These are phyloP conservation scores for Stachybotrys echinatus DNA, from an alignment of 2,329 filamentous ascomycete species.

Conservation along the genomic window DNA sequence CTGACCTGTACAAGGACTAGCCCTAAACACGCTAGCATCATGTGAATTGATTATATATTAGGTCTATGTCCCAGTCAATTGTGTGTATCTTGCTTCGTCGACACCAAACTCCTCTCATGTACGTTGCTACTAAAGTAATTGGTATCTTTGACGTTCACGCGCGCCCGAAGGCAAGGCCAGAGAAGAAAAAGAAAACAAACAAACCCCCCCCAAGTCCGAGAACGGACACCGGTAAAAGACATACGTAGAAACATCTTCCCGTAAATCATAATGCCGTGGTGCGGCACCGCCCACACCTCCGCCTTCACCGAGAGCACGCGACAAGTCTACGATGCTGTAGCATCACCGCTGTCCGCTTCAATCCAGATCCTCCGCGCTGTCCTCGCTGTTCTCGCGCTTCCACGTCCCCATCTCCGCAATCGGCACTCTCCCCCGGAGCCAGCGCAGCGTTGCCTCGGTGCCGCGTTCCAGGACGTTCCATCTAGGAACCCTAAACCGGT, in stretches of 20 bases:
- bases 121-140: background rate
- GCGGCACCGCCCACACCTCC: no score
- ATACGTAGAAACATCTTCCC: no score
- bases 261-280: no score
- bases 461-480: slow-evolving; percentile 81
- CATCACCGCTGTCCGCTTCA: background rate
- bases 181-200: no score
- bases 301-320: no score
- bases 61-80: no score
- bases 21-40: no score
- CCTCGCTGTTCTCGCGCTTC: slow-evolving; percentile 40
- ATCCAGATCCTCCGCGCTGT: slow-evolving; percentile 16
- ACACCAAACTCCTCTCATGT: background rate
- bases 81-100: background rate
- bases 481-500: slow-evolving; percentile 81
- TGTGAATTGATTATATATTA: no score
- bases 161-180: background rate
- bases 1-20: no score
- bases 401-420: slow-evolving; percentile 53
- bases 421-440: slow-evolving; percentile 73
- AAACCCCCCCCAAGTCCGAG: no score
- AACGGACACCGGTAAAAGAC: no score
- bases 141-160: background rate
- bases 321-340: no score
- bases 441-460: slow-evolving; percentile 76